These are phyloP conservation scores for barrel medic (Medicago truncatula) DNA, from an alignment of 306 rosid species.

Conservation along the genomic window MtrunA17r5.0-ANR NC_053045.1:63519501-63520000, in stretches of 20 bases:
- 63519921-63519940: conserved; percentile 19
- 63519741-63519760: too few species aligned
- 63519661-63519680: too few species aligned
- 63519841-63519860: neutral
- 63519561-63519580: neutral
- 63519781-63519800: too few species aligned
- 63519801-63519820: too few species aligned
- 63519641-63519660: too few species aligned
- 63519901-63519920: neutral
- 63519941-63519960: conserved; percentile 14
- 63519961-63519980: neutral
- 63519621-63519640: too few species aligned
- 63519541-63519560: conserved; percentile 1
- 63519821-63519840: neutral
- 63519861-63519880: neutral
- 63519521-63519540: conserved; percentile 1
- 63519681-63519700: too few species aligned
- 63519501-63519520: conserved; percentile 9
- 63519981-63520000: neutral
- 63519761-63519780: too few species aligned
- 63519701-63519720: too few species aligned
- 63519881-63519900: neutral
- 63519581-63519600: neutral
- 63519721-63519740: too few species aligned
- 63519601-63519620: too few species aligned